phyloP scores from a whole-genome alignment of 495 filamentous ascomycete genomes.

The Penicillium bovifimosum region DNA sequence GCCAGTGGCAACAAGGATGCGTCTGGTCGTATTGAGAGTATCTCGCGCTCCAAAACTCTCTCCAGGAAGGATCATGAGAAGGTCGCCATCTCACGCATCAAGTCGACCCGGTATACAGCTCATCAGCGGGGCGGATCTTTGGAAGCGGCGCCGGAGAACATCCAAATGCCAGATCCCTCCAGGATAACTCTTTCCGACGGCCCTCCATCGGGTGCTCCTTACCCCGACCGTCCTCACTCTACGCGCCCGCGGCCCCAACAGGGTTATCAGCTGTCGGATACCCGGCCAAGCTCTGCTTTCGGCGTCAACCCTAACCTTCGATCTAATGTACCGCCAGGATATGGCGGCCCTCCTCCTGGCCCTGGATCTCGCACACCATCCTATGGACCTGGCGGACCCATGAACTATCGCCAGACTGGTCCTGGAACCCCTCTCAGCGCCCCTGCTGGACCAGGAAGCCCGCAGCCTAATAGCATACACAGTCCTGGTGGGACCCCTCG shows the following conservation, averaged over 20 bases:
- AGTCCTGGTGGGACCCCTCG: conserved; percentile 32
- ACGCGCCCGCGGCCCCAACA: conserved; percentile 55
- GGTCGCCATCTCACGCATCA: conserved; percentile 82
- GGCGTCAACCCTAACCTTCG: conserved; percentile 54
- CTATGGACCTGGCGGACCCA: conserved; percentile 28
- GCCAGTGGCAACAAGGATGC: conserved; percentile 93
- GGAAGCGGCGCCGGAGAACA: conserved; percentile 50
- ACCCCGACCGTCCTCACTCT: conserved; percentile 35
- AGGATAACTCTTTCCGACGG: conserved; percentile 40
- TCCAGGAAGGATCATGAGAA: conserved; percentile 90
- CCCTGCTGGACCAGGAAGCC: conserved; percentile 26
- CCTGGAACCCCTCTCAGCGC: conserved; percentile 29
- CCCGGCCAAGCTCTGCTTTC: conserved; percentile 61
- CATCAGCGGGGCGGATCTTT: conserved; percentile 57
- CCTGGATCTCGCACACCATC: conserved; percentile 27
- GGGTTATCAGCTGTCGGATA: conserved; percentile 40
- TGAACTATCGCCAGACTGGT: conserved; percentile 38
- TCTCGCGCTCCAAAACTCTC: conserved; percentile 78
- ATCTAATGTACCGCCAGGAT: conserved; percentile 31
- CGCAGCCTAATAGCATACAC: conserved; percentile 19
- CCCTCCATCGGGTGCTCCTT: conserved; percentile 35
- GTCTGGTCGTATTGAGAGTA: conserved; percentile 69
- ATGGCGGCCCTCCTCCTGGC: conserved; percentile 19
- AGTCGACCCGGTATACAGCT: conserved; percentile 79
- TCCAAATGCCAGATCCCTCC: conserved; percentile 70